Evolutionary conservation across 441 rosid species (phyloP).

Genomic region (Pelargonium citronellum): DNA sequence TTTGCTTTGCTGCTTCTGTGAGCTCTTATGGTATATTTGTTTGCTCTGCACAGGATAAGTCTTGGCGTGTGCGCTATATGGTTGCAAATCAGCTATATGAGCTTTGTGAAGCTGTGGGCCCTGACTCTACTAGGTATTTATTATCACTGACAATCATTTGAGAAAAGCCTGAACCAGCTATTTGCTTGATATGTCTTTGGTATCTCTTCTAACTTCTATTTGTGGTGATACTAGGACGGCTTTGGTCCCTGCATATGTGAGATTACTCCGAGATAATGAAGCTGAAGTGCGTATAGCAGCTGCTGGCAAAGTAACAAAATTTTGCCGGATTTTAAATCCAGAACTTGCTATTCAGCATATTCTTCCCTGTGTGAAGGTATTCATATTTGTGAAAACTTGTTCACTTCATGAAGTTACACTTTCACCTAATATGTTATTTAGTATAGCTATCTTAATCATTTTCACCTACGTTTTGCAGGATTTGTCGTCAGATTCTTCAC

Average conservation of each 20-base stretch:
- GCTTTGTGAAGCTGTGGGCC: conserved; percentile 94
- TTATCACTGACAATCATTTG: not conserved
- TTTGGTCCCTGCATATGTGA: conserved; percentile 88
- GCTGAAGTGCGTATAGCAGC: conserved; percentile 99
- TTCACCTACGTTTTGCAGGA: conserved; percentile 42
- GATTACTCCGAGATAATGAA: conserved; percentile 86
- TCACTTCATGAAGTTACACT: not conserved
- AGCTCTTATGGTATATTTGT: not conserved
- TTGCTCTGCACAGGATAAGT: conserved; percentile 62
- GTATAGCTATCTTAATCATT: not conserved
- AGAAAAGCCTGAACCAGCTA: not conserved
- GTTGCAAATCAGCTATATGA: conserved; percentile 94
- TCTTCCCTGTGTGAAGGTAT: conserved; percentile 87
- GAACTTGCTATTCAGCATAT: conserved; percentile 76
- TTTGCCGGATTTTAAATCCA: conserved; percentile 76
- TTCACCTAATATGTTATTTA: not conserved
- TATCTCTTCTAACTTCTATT: not conserved
- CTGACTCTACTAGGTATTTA: conserved; percentile 74
- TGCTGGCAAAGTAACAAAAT: conserved; percentile 86
- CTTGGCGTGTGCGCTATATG: conserved; percentile 99
- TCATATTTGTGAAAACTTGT: not conserved
- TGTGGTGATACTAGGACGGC: conserved; percentile 44
- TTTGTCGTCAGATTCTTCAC: conserved; percentile 89
- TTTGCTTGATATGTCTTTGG: not conserved
- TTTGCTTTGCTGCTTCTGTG: not conserved